Conservation (phyloP, 1,139 yeast genomes). For the Saccharomycopsis hybrid region DNA sequence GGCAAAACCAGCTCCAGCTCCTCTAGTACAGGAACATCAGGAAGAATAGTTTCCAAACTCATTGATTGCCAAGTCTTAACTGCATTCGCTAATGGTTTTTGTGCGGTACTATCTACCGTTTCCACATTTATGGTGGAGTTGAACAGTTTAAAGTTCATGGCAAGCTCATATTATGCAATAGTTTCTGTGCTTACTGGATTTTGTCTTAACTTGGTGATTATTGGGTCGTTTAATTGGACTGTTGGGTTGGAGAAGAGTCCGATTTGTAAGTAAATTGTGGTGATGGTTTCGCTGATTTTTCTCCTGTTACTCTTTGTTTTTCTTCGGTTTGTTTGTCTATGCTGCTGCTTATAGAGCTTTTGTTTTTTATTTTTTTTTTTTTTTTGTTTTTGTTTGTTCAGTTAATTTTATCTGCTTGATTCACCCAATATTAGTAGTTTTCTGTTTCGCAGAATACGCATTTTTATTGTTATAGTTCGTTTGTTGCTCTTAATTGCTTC, state of each 20-base stretch:
- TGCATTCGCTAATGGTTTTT: slow-evolving; percentile 64
- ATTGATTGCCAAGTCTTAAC: slow-evolving; percentile 45
- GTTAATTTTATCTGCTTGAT: no score
- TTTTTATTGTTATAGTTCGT: no score
- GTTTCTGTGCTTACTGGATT: slow-evolving; percentile 33
- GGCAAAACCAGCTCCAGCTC: slow-evolving; percentile 32
- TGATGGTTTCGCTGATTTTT: background rate
- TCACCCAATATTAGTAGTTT: no score
- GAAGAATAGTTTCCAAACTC: slow-evolving; percentile 30
- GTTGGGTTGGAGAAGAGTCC: slow-evolving; percentile 27
- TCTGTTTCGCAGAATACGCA: no score
- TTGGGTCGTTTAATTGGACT: slow-evolving; percentile 45
- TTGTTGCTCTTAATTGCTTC: no score
- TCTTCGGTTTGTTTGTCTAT: background rate
- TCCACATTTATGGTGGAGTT: slow-evolving; percentile 73
- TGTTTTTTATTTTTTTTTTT: background rate
- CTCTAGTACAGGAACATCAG: background rate
- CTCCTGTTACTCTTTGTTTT: background rate
- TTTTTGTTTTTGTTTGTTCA: background rate
- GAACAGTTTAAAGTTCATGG: slow-evolving; percentile 30
- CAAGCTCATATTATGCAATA: slow-evolving; percentile 33
- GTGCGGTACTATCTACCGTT: slow-evolving; percentile 73
- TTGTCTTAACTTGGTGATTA: slow-evolving; percentile 31
- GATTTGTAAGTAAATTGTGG: background rate
- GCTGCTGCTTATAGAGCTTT: background rate